Evolutionary conservation across 176 grass and related monocot genomes (phyloP), one percentile per base, ranked within the genome.

Genomic region (Aegilops bicornis): DNA sequence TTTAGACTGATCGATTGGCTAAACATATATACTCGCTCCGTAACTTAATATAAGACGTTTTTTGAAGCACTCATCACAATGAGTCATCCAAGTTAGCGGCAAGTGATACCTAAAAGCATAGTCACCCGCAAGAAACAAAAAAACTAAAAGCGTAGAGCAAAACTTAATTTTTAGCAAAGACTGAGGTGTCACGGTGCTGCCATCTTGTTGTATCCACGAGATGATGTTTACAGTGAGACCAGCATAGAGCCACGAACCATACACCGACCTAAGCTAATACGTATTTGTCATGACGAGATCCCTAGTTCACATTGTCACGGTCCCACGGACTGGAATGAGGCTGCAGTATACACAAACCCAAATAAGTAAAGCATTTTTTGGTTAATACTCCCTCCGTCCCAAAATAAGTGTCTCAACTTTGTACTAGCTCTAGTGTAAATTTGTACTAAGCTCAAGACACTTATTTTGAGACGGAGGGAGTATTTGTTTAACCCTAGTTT

Each of bases 401-500:
- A n/a, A n/a, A n/a, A n/a, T n/a, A n/a, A n/a, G n/a, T n/a, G n/a
- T n/a, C n/a, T n/a, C n/a, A n/a, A n/a, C n/a, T n/a, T n/a, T n/a
- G n/a, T n/a, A n/a, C n/a, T n/a, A n/a, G n/a, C n/a, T n/a, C n/a
- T n/a, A n/a, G n/a, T n/a, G n/a, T n/a, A n/a, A n/a, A n/a, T n/a
- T n/a, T n/a, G n/a, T n/a, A n/a, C n/a, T n/a, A n/a, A n/a, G n/a
- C n/a, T n/a, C n/a, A n/a, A n/a, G n/a, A n/a, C n/a, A n/a, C n/a
- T n/a, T n/a, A n/a, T n/a, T n/a, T n/a, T n/a, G n/a, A n/a, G n/a
- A n/a, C n/a, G n/a, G n/a, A n/a, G n/a, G n/a, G n/a, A n/a, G n/a
- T n/a, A 70, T 70, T 70, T 70, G 67, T 37, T 70, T 70, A 70
- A 70, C 33, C 32, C 67, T 20, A 69, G 32, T 69, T 69, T 69